Conservation (phyloP, 331 rosid genomes). For the Stylosanthes scabra region DNA sequence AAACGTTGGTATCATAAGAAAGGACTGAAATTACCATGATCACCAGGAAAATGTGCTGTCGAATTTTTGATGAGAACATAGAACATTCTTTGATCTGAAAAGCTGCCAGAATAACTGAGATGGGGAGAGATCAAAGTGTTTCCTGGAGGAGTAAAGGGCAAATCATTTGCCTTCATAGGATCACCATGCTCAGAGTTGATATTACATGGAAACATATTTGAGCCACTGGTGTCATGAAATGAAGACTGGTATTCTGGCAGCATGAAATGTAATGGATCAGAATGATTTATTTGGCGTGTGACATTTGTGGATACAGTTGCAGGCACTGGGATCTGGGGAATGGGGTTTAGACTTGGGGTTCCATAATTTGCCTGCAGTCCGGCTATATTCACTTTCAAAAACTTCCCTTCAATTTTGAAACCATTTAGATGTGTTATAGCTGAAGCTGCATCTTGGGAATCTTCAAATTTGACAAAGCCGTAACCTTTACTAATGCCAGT, state of each 20-base stretch:
- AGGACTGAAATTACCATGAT: conserved; percentile 13
- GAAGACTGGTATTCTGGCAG: conserved; percentile 25
- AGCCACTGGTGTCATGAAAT: neutral
- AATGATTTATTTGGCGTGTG: conserved; percentile 1
- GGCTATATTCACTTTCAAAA: conserved; percentile 24
- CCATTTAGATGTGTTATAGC: conserved; percentile 29
- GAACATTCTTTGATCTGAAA: conserved; percentile 13
- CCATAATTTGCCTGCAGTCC: conserved; percentile 5
- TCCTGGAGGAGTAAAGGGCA: conserved; percentile 26
- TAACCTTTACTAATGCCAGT: conserved; percentile 26
- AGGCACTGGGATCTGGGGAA: neutral
- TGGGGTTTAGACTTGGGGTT: neutral
- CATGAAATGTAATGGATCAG: conserved; percentile 29
- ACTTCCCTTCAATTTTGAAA: conserved; percentile 29
- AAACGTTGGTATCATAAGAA: conserved; percentile 14
- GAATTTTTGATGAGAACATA: conserved; percentile 7
- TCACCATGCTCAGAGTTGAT: conserved; percentile 4
- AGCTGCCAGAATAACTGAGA: conserved; percentile 23
- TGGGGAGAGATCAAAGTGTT: conserved; percentile 9
- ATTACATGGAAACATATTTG: conserved; percentile 17
- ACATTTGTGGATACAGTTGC: conserved; percentile 14
- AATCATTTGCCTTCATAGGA: conserved; percentile 17
- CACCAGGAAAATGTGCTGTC: conserved; percentile 10
- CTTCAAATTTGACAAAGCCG: conserved; percentile 37
- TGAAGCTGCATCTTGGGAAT: conserved; percentile 10